A percentile compares a stretch with the other conserved stretches of the same genome.
Conservation (phyloP, 345 rosid genomes). For the Populus euphratica region DNA sequence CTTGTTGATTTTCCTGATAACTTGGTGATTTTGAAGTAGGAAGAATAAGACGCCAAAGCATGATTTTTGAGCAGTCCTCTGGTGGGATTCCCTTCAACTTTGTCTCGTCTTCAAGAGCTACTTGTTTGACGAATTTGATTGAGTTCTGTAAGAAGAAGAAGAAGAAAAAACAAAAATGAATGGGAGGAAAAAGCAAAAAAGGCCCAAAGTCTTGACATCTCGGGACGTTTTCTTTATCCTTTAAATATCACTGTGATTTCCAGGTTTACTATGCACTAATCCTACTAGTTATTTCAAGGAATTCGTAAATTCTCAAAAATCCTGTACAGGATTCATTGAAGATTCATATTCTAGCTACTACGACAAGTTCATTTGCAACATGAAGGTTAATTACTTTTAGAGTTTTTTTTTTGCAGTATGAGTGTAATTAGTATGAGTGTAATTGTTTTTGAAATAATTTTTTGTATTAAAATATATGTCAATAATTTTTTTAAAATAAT, state of each 20-base stretch:
- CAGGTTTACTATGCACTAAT: no score
- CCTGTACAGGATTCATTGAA: no score
- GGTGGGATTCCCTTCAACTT: constrained; percentile 70
- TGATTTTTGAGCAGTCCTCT: constrained; percentile 72
- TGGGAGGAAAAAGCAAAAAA: no score
- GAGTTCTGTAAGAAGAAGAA: constrained; percentile 48
- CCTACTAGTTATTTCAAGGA: no score
- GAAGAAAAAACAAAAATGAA: neutral
- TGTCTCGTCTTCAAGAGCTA: constrained; percentile 70
- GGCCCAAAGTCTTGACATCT: neutral
- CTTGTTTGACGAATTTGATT: constrained; percentile 76
- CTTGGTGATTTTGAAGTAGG: constrained; percentile 4
- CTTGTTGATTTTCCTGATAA: neutral
- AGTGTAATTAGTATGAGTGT: no score
- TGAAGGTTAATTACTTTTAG: neutral
- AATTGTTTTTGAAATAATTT: no score
- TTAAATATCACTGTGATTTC: no score
- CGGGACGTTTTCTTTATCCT: no score
- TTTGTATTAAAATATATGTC: no score
- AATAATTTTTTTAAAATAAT: no score
- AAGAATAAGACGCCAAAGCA: constrained; percentile 75
- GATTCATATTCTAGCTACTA: no score
- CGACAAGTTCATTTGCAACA: neutral
- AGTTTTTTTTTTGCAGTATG: no score
- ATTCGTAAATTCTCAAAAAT: neutral